phyloP scores from a whole-genome alignment of 2,329 filamentous ascomycete species.

The Hypoxylon sp. region DNA sequence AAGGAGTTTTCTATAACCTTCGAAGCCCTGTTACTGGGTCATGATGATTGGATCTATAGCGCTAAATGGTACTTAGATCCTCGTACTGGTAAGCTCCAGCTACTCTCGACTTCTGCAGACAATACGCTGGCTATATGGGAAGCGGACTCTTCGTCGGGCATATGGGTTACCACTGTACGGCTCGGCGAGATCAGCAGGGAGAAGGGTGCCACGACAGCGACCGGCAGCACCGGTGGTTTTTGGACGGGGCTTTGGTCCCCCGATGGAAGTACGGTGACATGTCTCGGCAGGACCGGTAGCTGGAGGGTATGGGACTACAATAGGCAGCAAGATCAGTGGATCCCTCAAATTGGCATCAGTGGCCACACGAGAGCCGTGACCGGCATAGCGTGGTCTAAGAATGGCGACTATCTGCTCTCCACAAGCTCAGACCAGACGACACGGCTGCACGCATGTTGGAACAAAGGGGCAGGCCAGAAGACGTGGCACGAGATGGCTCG shows the following conservation, averaged over 20 bases:
- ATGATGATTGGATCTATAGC: constrained; percentile 99
- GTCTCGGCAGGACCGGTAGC: constrained; percentile 90
- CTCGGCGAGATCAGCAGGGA: constrained; percentile 94
- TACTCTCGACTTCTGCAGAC: constrained; percentile 93
- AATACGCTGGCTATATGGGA: constrained; percentile 97
- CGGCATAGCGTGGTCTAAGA: constrained; percentile 85
- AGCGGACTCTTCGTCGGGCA: constrained; percentile 83
- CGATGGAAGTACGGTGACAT: constrained; percentile 79
- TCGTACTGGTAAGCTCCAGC: constrained; percentile 70
- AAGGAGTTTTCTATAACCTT: constrained; percentile 87
- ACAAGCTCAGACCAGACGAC: constrained; percentile 95
- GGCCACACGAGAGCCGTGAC: constrained; percentile 89
- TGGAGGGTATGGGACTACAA: constrained; percentile 89
- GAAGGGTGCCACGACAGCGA: constrained; percentile 96
- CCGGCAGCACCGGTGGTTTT: constrained; percentile 94
- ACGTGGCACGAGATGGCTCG: constrained; percentile 97
- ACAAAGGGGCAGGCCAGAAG: constrained; percentile 54
- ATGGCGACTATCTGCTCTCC: constrained; percentile 87
- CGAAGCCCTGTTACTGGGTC: constrained; percentile 91
- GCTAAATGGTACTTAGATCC: constrained; percentile 77
- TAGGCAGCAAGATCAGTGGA: constrained; percentile 76
- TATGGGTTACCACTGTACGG: constrained; percentile 89
- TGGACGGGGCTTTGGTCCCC: constrained; percentile 97
- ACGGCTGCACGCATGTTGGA: constrained; percentile 87
- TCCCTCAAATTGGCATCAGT: constrained; percentile 81